Base-by-base conservation (phyloP, 1,139 yeast genomes). In the Hemisphaericaspora subhashii region DNA sequence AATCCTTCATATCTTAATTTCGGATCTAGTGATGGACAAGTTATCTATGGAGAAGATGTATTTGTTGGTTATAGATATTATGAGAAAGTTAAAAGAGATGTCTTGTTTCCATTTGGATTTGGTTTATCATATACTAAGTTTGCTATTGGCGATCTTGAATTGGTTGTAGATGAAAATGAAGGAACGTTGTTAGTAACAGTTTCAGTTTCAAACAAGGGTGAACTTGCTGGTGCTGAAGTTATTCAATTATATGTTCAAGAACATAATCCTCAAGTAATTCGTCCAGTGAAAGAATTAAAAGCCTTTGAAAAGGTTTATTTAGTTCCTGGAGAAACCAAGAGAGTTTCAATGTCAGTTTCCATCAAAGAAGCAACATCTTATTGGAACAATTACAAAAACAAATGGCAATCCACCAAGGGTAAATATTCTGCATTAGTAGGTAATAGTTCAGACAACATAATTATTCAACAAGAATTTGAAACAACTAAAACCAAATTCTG, bases 1-100 rank as follows among this genome's bases (percentile, higher is more conserved):
- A 61, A 58, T 45, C 82, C 82, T 7, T 64, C 81, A 1, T 77
- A 50, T 52, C 55, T 75, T 54, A 58, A 58, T 41, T 62, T 53
- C 38, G 60, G 57, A 6, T 53, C 64, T 17, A 52, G 52, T 33
- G 68, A 72, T 47, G 83, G 84, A 21, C 62, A 72, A 39, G 79
- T 74, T 25, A 55, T 76, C 48, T 81, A 80, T 47, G 81, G 81
- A 31, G 70, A 65, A 45, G 82, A 78, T 41, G 74, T 80, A 26
- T 79, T 68, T 53, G 74, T 80, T 40, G 86, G 86, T 18, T 79
- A 81, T 62, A 66, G 78, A 48, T 77, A 63, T 61, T 81, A 77
- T 53, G 85, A 80, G 53, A 72, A 71, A 55, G 48, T 64, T 14
- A 67, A 69, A 43, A 63, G 53, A 34, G 65, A 66, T 15, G 78